phyloP scores from a whole-genome alignment of 2,329 filamentous ascomycete species.

The Cercospora canescens region DNA sequence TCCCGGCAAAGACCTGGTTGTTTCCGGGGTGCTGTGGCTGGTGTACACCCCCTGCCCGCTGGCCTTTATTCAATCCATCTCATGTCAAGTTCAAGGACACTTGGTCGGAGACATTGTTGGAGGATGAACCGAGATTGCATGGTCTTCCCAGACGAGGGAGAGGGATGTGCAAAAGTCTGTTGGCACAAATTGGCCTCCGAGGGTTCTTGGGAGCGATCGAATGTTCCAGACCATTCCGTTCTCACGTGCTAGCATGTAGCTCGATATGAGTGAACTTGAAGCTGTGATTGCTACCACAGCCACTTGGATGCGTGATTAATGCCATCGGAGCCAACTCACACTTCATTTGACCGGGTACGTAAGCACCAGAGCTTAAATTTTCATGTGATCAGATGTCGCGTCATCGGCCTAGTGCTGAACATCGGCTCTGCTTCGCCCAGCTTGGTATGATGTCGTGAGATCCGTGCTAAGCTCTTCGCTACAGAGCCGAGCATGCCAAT shows the following conservation, averaged over 20 bases:
- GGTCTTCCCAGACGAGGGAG: background rate
- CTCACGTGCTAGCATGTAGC: background rate
- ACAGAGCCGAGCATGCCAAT: background rate
- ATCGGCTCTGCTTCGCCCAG: background rate
- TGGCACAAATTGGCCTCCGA: background rate
- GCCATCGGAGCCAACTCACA: background rate
- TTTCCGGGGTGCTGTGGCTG: background rate
- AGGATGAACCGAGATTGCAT: background rate
- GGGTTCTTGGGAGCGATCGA: background rate
- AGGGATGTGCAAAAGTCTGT: background rate
- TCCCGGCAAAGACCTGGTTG: slow-evolving; percentile 3
- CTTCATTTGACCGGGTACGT: background rate
- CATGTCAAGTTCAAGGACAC: background rate
- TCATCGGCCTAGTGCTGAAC: background rate
- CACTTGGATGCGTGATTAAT: background rate
- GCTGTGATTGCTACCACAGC: background rate
- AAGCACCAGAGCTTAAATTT: background rate
- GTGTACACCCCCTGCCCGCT: background rate
- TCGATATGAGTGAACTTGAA: background rate
- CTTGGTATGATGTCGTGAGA: background rate
- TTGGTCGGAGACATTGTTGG: background rate
- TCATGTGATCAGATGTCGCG: background rate
- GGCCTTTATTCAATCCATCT: background rate
- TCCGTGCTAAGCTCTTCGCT: background rate
- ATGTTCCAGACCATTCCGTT: background rate